Percentiles rank a stretch among this genome's conserved stretches.
These are phyloP conservation scores for Ganoderma lucidum DNA, from an alignment of 1,284 basidiomycete genomes.

Conservation along the genomic window DNA sequence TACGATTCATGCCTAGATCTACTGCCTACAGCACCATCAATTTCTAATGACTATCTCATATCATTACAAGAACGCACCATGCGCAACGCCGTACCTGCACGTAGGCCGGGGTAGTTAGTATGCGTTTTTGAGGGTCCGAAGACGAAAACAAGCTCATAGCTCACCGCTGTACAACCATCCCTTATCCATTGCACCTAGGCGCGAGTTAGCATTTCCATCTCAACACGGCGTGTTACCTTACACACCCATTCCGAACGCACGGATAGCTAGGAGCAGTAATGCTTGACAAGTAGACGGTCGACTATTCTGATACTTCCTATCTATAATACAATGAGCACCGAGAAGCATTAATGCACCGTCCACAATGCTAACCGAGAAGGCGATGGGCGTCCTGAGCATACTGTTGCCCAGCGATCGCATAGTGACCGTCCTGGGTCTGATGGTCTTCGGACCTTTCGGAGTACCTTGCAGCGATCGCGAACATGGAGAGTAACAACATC, in stretches of 20 bases:
- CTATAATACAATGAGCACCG: slow-evolving; percentile 44
- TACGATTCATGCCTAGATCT: slow-evolving; percentile 85
- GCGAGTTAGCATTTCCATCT: neutral
- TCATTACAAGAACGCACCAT: slow-evolving; percentile 57
- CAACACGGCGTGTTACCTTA: slow-evolving; percentile 12
- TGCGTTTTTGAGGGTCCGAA: neutral
- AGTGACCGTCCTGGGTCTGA: slow-evolving; percentile 49
- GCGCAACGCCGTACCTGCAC: slow-evolving; percentile 74
- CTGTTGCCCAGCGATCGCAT: slow-evolving; percentile 77
- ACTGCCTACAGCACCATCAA: slow-evolving; percentile 64
- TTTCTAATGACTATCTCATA: too few species aligned
- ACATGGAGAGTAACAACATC: slow-evolving; percentile 79
- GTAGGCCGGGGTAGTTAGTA: neutral
- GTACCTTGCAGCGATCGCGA: slow-evolving; percentile 80
- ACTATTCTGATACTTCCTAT: slow-evolving; percentile 70
- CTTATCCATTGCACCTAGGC: slow-evolving; percentile 73
- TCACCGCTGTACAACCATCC: slow-evolving; percentile 83
- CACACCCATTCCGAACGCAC: slow-evolving; percentile 82
- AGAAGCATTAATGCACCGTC: neutral
- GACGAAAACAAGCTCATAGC: slow-evolving; percentile 26
- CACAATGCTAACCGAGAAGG: slow-evolving; percentile 63
- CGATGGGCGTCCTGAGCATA: slow-evolving; percentile 74
- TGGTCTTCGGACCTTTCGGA: slow-evolving; percentile 51
- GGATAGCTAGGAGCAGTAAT: slow-evolving; percentile 79
- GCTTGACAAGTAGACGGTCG: slow-evolving; percentile 78